phyloP scores from a whole-genome alignment of 1,284 basidiomycete genomes.

The Trichosporon faecale region DNA sequence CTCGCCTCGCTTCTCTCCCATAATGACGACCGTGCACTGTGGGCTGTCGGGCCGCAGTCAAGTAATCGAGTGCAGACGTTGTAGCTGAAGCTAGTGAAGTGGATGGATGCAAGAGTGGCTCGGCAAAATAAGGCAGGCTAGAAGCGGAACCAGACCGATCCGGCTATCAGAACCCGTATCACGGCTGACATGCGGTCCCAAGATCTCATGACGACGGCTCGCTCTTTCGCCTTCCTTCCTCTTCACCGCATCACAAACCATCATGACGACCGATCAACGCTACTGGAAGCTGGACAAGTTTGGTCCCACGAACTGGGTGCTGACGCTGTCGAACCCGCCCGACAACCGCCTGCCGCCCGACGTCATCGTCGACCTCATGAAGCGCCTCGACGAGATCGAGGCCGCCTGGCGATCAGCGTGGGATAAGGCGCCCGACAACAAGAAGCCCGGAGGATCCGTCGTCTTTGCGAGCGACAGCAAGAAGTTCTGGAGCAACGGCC shows the following conservation, averaged over 20 bases:
- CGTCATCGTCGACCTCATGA: conserved; percentile 38
- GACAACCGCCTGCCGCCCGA: conserved; percentile 49
- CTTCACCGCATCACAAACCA: not conserved
- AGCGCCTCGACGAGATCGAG: conserved; percentile 72
- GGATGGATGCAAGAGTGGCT: not conserved
- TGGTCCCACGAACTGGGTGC: conserved; percentile 36
- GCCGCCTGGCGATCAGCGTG: conserved; percentile 63
- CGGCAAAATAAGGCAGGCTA: not conserved
- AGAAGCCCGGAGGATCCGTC: conserved; percentile 60
- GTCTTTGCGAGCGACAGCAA: conserved; percentile 71
- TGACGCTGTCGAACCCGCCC: conserved; percentile 47
- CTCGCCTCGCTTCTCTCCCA: too few relatives aligned
- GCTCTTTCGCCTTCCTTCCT: not conserved
- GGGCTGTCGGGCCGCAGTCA: too few relatives aligned
- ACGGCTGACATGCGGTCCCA: not conserved
- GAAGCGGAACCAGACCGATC: not conserved
- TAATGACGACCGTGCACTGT: too few relatives aligned
- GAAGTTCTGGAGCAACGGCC: conserved; percentile 86
- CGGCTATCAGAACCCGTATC: not conserved
- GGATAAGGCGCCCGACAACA: conserved; percentile 27
- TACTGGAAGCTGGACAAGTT: conserved; percentile 31
- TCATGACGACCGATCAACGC: not conserved
- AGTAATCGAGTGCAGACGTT: too few relatives aligned
- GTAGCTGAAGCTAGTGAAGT: too few relatives aligned
- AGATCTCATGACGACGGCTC: too few relatives aligned